These are phyloP conservation scores for Xerocomellus dryophilus DNA, from an alignment of 768 basidiomycete species.

Conservation along the genomic window DNA sequence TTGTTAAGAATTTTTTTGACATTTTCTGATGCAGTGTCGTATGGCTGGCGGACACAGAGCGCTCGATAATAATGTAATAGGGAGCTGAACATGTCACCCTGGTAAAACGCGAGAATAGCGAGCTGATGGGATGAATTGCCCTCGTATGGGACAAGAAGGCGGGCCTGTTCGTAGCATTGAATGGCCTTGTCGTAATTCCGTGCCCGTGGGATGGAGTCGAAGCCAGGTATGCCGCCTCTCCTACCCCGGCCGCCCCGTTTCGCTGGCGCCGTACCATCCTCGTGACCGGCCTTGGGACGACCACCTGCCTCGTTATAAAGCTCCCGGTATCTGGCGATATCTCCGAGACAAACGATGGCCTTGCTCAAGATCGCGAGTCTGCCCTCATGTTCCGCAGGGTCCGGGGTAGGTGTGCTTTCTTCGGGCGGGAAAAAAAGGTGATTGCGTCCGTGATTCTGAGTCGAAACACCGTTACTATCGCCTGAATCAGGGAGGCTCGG, in stretches of 20 bases:
- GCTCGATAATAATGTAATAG: slow-evolving; percentile 89
- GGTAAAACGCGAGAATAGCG: slow-evolving; percentile 86
- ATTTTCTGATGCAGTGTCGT: slow-evolving; percentile 86
- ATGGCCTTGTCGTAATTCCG: slow-evolving; percentile 73
- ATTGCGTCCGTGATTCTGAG: slow-evolving; percentile 45
- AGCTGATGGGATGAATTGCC: slow-evolving; percentile 97
- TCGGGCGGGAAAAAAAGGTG: slow-evolving; percentile 65
- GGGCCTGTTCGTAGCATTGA: slow-evolving; percentile 83
- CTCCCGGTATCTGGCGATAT: slow-evolving; percentile 91
- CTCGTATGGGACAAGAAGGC: slow-evolving; percentile 76
- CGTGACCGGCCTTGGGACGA: slow-evolving; percentile 64
- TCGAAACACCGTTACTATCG: slow-evolving; percentile 19
- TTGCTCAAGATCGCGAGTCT: slow-evolving; percentile 81
- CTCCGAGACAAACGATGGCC: slow-evolving; percentile 87
- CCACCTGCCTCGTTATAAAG: slow-evolving; percentile 76
- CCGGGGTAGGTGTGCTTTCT: slow-evolving; percentile 41
- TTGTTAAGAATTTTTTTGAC: slow-evolving; percentile 68
- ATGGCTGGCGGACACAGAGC: slow-evolving; percentile 80
- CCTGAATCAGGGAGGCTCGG: slow-evolving; percentile 22
- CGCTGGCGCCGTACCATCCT: slow-evolving; percentile 44
- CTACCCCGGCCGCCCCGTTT: slow-evolving; percentile 44
- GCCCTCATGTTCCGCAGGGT: slow-evolving; percentile 41
- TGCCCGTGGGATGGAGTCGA: slow-evolving; percentile 50
- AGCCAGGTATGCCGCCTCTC: slow-evolving; percentile 44
- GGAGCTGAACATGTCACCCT: slow-evolving; percentile 76